These are phyloP conservation scores for Citeromyces nyonsensis DNA, from an alignment of 805 yeast genomes.

Conservation along the genomic window DNA sequence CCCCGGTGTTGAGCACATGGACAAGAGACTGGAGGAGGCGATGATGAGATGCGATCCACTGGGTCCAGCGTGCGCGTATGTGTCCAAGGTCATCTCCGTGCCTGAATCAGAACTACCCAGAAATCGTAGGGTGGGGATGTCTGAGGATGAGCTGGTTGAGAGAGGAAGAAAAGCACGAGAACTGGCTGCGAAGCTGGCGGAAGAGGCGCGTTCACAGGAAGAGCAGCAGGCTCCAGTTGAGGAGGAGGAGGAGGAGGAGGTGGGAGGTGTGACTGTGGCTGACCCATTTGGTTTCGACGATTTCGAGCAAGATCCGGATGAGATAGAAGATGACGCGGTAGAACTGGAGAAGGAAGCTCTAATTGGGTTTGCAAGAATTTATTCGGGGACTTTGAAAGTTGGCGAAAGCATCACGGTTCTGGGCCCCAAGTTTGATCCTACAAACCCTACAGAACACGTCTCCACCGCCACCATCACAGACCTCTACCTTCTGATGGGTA, in stretches of 20 bases:
- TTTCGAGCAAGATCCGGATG: conserved; percentile 30
- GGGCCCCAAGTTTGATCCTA: conserved; percentile 81
- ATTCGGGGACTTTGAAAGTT: conserved; percentile 63
- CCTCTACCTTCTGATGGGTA: conserved; percentile 79
- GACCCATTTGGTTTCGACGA: conserved; percentile 33
- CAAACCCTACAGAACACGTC: conserved; percentile 34
- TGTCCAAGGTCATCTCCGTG: conserved; percentile 78
- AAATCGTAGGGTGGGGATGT: conserved; percentile 21
- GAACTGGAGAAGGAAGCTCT: conserved; percentile 40
- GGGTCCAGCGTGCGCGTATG: conserved; percentile 62
- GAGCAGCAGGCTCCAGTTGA: not conserved
- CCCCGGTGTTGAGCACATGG: conserved; percentile 32
- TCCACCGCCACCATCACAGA: conserved; percentile 48
- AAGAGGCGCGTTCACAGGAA: conserved; percentile 9
- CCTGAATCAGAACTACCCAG: conserved; percentile 71
- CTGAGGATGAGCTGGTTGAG: conserved; percentile 45
- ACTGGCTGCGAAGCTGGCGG: conserved; percentile 56
- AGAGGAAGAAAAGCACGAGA: conserved; percentile 50
- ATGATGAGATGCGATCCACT: conserved; percentile 54
- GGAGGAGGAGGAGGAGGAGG: conserved; percentile 7
- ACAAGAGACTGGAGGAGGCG: conserved; percentile 28
- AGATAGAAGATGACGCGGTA: conserved; percentile 23
- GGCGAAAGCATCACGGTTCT: conserved; percentile 68
- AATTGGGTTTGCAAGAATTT: conserved; percentile 80
- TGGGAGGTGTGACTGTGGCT: conserved; percentile 16